A percentile compares a stretch with the other conserved stretches of the same genome.
These are phyloP conservation scores for Murraya paniculata DNA, from an alignment of 345 rosid genomes.

Conservation along the genomic window DNA sequence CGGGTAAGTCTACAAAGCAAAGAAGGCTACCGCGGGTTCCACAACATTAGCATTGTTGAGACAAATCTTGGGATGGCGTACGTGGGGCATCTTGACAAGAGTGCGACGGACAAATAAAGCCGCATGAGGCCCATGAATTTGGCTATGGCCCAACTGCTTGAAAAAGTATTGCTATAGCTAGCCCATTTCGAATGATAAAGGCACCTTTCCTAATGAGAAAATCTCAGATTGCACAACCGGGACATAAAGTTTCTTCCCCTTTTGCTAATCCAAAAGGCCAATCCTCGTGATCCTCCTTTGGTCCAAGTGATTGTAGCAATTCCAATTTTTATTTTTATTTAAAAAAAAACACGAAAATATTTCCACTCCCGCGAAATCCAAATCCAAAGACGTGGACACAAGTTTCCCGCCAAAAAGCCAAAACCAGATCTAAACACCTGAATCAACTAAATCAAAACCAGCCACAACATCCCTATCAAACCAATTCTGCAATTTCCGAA, in stretches of 20 bases:
- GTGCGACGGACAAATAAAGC: too few species aligned
- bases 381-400: background rate
- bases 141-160: background rate
- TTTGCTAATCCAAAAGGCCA: background rate
- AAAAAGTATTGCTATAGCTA: background rate
- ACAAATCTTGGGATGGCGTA: too few species aligned
- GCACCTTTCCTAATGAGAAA: background rate
- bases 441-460: background rate
- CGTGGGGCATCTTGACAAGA: too few species aligned
- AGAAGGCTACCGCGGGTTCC: too few species aligned
- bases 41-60: too few species aligned
- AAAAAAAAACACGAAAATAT: background rate
- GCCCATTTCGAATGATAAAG: background rate
- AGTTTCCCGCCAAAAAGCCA: conserved; percentile 12
- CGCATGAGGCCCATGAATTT: background rate
- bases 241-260: too few species aligned
- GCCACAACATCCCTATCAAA: background rate
- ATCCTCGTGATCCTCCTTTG: background rate
- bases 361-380: conserved; percentile 24
- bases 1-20: too few species aligned
- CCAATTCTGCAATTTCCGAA: background rate
- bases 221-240: too few species aligned
- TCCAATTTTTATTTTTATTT: too few species aligned
- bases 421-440: conserved; percentile 2
- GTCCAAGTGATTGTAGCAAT: background rate